Conservation (phyloP, 805 yeast genomes). For the Kurtzmaniella fragi region DNA sequence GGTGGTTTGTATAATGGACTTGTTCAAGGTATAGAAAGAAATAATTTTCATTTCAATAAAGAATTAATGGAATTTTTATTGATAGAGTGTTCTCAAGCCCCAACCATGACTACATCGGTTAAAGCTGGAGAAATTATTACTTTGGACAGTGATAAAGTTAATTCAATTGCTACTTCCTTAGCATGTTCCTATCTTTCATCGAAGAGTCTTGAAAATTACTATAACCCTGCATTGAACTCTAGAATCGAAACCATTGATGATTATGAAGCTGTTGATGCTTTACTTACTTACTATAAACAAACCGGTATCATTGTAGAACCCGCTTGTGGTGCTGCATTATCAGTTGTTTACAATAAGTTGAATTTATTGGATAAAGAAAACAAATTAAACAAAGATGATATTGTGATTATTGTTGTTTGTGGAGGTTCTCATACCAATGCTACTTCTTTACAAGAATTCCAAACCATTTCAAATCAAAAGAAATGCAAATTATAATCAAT, state of each 20-base stretch:
- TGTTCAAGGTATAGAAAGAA: constrained; percentile 36
- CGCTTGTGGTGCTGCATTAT: constrained; percentile 28
- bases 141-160: constrained; percentile 32
- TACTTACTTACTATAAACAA: constrained; percentile 17
- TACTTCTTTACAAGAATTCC: background rate
- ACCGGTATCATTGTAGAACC: constrained; percentile 23
- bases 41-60: constrained; percentile 14
- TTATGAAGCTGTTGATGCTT: constrained; percentile 18
- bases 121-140: constrained; percentile 39
- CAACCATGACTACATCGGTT: constrained; percentile 51
- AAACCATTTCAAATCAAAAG: background rate
- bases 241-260: constrained; percentile 37
- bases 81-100: constrained; percentile 61
- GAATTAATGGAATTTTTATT: constrained; percentile 26
- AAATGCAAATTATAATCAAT: background rate
- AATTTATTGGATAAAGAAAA: constrained; percentile 11
- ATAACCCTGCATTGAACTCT: constrained; percentile 25
- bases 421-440: constrained; percentile 1
- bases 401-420: constrained; percentile 22
- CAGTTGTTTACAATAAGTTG: constrained; percentile 9
- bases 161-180: constrained; percentile 58
- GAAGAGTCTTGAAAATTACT: constrained; percentile 40
- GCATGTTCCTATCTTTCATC: constrained; percentile 57
- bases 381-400: constrained; percentile 15
- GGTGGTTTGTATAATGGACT: constrained; percentile 55